A percentile compares a stretch with the other conserved stretches of the same genome.
These are phyloP conservation scores for Cyclostephanos tholiformis DNA, from an alignment of 108 stramenopile species.

Conservation along the genomic window DNA sequence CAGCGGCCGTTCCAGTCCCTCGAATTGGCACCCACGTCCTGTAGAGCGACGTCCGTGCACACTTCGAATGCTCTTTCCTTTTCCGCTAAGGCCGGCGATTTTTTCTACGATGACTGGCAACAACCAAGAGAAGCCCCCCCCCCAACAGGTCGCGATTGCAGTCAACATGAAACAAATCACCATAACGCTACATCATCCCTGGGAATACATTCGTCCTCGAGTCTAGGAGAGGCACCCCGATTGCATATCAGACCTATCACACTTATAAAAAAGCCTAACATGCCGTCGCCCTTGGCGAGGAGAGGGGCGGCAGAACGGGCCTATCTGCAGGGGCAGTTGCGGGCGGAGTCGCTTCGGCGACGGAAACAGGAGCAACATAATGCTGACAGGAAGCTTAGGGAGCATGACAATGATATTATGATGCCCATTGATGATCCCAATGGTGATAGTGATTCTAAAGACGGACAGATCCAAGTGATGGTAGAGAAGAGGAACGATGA, in stretches of 20 bases:
- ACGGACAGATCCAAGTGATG: constrained; percentile 8
- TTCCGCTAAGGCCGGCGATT: not conserved
- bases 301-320: constrained; percentile 17
- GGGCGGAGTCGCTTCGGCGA: constrained; percentile 17
- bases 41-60: not conserved
- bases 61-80: not conserved
- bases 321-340: constrained; percentile 19
- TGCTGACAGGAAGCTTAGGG: constrained; percentile 10
- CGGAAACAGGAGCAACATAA: constrained; percentile 21
- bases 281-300: constrained; percentile 25
- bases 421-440: not conserved
- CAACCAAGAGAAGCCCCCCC: not conserved
- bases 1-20: not conserved
- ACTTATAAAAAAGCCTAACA: not conserved
- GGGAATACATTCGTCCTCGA: not conserved
- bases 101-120: not conserved
- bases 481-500: constrained; percentile 3
- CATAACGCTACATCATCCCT: too few relatives aligned
- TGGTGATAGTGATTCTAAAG: not conserved
- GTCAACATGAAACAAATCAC: not conserved
- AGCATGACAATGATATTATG: not conserved
- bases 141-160: not conserved
- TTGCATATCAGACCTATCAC: constrained; percentile 1
- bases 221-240: constrained; percentile 1
- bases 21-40: not conserved